These are phyloP conservation scores for Brassica balearica DNA, from an alignment of 441 rosid genomes.

Conservation along the genomic window DNA sequence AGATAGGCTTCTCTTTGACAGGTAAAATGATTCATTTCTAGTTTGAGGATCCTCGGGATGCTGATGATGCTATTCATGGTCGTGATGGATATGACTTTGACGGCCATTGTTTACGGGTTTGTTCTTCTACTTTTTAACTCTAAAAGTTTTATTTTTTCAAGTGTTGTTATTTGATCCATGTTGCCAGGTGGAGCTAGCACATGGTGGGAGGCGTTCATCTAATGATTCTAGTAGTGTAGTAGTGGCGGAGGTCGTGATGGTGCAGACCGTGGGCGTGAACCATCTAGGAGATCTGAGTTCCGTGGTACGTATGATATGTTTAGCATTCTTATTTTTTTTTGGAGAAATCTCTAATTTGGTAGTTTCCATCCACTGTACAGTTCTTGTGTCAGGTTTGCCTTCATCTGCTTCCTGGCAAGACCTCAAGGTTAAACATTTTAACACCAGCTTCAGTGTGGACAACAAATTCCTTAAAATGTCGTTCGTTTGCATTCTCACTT, in stretches of 20 bases:
- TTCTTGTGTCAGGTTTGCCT: conserved; percentile 70
- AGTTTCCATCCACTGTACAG: conserved; percentile 44
- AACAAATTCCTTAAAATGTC: neutral
- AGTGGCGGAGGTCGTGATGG: conserved; percentile 44
- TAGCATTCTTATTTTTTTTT: too few relatives aligned
- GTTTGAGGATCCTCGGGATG: conserved; percentile 84
- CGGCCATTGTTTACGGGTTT: conserved; percentile 68
- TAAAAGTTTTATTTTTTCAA: too few relatives aligned
- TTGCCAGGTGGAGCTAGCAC: conserved; percentile 77
- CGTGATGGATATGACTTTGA: conserved; percentile 87
- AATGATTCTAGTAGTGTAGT: conserved; percentile 59
- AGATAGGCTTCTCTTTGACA: too few relatives aligned
- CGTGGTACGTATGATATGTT: conserved; percentile 53
- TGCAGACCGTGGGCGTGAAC: conserved; percentile 68
- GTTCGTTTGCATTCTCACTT: conserved; percentile 4
- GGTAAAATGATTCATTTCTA: conserved; percentile 20
- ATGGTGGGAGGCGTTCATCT: conserved; percentile 78
- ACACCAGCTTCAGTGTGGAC: neutral
- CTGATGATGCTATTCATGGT: conserved; percentile 82
- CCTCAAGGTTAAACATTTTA: conserved; percentile 61
- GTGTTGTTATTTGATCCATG: too few relatives aligned
- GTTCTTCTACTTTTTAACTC: too few relatives aligned
- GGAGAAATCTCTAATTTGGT: conserved; percentile 16
- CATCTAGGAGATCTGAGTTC: conserved; percentile 72
- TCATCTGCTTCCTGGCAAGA: conserved; percentile 93